Conservation (phyloP, 1,284 basidiomycete species). For the Rhodotorula glutinis region DNA sequence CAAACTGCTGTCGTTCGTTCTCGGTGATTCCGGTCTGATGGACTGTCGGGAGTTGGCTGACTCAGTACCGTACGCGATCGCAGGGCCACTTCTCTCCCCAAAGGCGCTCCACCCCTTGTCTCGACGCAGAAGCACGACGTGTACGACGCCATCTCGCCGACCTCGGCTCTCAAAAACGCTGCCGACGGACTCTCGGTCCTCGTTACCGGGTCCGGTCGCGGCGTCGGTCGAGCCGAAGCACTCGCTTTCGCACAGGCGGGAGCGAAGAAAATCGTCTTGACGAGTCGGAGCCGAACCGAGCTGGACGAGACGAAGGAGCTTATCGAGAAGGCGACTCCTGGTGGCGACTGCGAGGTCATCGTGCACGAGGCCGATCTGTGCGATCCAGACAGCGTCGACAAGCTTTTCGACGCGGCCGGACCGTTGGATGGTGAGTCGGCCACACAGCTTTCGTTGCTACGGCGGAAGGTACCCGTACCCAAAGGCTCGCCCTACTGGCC, state of each 20-base stretch:
- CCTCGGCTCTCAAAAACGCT: neutral
- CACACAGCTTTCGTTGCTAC: too few relatives aligned
- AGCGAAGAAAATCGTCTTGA: constrained; percentile 16
- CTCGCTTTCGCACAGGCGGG: constrained; percentile 19
- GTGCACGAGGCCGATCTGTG: constrained; percentile 8
- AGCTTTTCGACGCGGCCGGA: constrained; percentile 17
- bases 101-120: constrained; percentile 4
- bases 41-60: too few relatives aligned
- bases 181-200: constrained; percentile 14
- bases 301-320: constrained; percentile 11
- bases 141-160: constrained; percentile 9
- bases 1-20: neutral
- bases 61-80: too few relatives aligned
- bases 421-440: constrained; percentile 9
- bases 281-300: constrained; percentile 4
- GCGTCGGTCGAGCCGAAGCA: constrained; percentile 8
- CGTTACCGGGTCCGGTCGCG: constrained; percentile 22
- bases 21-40: neutral
- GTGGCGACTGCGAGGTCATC: constrained; percentile 4
- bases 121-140: constrained; percentile 1
- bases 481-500: neutral
- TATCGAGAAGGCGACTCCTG: constrained; percentile 2
- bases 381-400: constrained; percentile 12
- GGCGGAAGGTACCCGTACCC: neutral
- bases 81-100: constrained; percentile 9